Percentiles rank a stretch among this genome's conserved stretches.
phyloP scores from a whole-genome alignment of 495 filamentous ascomycete genomes.

The Corynascus novoguineensis region DNA sequence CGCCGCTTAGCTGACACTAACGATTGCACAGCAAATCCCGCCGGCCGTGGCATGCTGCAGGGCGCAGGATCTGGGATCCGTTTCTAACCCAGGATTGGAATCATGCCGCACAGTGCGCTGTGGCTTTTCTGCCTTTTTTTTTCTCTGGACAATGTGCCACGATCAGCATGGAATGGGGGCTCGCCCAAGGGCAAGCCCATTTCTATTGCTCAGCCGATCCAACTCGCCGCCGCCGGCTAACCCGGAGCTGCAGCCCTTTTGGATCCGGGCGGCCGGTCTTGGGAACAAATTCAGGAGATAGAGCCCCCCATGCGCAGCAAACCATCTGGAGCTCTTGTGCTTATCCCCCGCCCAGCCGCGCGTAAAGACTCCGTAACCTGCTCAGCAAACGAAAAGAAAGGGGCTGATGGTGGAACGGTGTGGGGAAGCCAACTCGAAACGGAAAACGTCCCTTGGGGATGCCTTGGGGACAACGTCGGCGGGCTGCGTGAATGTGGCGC shows the following conservation, averaged over 20 bases:
- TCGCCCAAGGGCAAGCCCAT: background rate
- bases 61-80: conserved; percentile 10
- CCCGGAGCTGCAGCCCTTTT: conserved; percentile 6
- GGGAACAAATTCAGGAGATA: background rate
- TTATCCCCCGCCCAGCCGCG: too few relatives aligned
- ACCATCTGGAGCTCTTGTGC: background rate
- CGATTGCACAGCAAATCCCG: background rate
- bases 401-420: background rate
- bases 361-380: too few relatives aligned
- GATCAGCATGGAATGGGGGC: background rate
- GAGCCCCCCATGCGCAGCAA: background rate
- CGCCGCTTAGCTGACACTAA: conserved; percentile 3
- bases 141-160: background rate
- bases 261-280: background rate
- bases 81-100: conserved; percentile 15
- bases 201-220: background rate
- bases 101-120: conserved; percentile 17
- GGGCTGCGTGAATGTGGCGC: background rate
- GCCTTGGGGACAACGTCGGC: background rate
- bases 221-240: background rate
- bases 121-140: background rate
- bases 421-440: background rate
- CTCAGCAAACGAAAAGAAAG: background rate
- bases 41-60: background rate
- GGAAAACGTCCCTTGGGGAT: background rate